These are phyloP conservation scores for Thielaviopsis punctulata DNA, from an alignment of 2,329 filamentous ascomycete genomes.

Conservation along the genomic window DNA sequence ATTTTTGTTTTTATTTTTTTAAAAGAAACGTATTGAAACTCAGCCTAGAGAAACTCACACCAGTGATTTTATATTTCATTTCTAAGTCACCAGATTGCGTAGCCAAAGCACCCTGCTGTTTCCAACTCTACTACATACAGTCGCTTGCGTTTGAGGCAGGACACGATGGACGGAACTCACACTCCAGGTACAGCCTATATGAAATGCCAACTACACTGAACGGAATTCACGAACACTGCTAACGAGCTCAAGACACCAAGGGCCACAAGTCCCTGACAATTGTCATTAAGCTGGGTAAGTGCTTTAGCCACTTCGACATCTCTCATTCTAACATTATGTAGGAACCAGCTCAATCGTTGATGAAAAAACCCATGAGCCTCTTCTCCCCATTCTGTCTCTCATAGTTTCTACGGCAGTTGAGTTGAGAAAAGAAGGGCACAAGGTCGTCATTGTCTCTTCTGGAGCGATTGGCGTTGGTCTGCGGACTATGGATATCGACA, in stretches of 20 bases:
- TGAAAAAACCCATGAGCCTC: conserved; percentile 82
- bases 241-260: conserved; percentile 47
- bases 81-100: no score
- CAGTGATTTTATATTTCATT: no score
- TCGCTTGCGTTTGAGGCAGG: no score
- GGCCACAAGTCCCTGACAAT: conserved; percentile 49
- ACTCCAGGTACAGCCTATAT: no score
- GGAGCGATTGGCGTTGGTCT: conserved; percentile 92
- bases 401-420: conserved; percentile 90
- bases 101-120: no score
- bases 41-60: no score
- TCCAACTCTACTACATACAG: no score
- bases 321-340: conserved; percentile 22
- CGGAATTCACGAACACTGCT: not conserved
- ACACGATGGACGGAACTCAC: no score
- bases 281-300: conserved; percentile 74
- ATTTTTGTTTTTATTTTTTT: no score
- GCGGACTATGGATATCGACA: conserved; percentile 72
- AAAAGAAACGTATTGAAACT: no score
- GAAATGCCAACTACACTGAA: no score
- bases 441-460: conserved; percentile 90
- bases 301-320: conserved; percentile 14
- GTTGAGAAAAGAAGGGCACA: conserved; percentile 77
- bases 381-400: conserved; percentile 74
- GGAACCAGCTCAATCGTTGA: conserved; percentile 98